These are phyloP conservation scores for Sistotremastrum suecicum DNA, from an alignment of 768 basidiomycete species.

Conservation along the genomic window DNA sequence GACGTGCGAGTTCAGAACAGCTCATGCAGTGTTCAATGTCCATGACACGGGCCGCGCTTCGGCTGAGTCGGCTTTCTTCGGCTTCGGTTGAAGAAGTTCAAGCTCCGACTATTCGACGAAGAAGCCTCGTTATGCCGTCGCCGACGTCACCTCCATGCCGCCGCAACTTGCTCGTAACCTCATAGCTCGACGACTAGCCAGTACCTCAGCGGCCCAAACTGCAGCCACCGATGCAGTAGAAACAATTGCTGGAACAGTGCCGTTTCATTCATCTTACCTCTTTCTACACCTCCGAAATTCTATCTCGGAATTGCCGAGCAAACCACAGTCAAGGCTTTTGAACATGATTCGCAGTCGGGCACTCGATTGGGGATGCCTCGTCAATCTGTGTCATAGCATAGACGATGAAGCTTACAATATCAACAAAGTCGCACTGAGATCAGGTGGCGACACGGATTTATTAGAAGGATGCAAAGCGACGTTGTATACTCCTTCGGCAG, in stretches of 20 bases:
- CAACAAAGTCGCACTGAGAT: not conserved
- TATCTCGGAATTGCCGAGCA: slow-evolving; percentile 34
- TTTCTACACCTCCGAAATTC: slow-evolving; percentile 38
- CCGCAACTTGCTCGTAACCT: no score
- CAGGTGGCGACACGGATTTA: slow-evolving; percentile 3
- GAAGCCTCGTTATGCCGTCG: no score
- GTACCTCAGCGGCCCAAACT: not conserved
- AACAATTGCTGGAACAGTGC: slow-evolving; percentile 34
- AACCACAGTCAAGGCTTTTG: slow-evolving; percentile 28
- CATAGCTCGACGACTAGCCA: not conserved
- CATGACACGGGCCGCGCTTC: no score
- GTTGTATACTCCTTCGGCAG: slow-evolving; percentile 20
- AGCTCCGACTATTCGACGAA: no score
- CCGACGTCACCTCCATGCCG: no score
- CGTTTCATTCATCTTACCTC: slow-evolving; percentile 38
- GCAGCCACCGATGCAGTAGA: not conserved
- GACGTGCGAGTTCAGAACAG: no score
- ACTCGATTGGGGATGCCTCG: slow-evolving; percentile 34
- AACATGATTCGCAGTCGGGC: slow-evolving; percentile 32
- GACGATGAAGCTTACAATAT: slow-evolving; percentile 10
- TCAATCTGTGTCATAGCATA: slow-evolving; percentile 47
- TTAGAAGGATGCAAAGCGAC: slow-evolving; percentile 4
- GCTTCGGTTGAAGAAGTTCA: no score
- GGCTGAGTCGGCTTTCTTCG: no score
- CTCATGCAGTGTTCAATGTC: no score